Evolutionary conservation across 2,329 filamentous ascomycete genomes (phyloP).

Genomic region (Pseudogymnoascus sp.): DNA sequence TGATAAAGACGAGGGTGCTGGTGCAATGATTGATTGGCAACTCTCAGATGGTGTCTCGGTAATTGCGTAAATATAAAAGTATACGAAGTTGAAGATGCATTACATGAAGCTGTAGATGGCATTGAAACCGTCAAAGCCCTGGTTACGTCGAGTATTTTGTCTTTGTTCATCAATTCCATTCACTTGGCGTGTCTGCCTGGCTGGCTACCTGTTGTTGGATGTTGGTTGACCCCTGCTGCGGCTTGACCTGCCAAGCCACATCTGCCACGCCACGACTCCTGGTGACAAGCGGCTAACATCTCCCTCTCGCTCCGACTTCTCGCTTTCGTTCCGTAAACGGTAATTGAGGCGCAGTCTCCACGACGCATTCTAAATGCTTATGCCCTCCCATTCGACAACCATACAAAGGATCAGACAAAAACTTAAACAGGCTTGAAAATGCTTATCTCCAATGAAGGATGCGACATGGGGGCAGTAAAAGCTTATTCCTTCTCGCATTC

Average conservation of each 20-base stretch:
- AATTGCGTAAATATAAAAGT: neutral
- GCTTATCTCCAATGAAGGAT: neutral
- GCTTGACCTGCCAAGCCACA: too few species aligned
- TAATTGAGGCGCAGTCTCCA: neutral
- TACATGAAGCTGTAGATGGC: neutral
- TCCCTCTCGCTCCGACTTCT: too few species aligned
- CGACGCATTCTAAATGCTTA: neutral
- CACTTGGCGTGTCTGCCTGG: neutral
- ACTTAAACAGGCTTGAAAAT: neutral
- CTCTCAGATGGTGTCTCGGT: neutral
- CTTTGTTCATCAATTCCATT: neutral
- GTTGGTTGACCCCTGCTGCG: too few species aligned
- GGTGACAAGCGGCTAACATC: too few species aligned
- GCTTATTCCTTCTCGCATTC: neutral
- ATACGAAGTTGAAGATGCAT: neutral
- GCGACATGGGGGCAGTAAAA: neutral
- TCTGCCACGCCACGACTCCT: too few species aligned
- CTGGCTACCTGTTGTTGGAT: neutral
- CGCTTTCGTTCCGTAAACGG: neutral
- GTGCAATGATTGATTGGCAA: neutral
- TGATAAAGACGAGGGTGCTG: neutral
- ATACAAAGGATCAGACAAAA: neutral
- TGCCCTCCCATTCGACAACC: neutral
- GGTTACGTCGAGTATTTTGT: neutral
- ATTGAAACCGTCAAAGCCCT: neutral